Percentiles rank a stretch among this genome's conserved stretches.
Conservation (phyloP, 2,329 filamentous ascomycete genomes). For the Curvularia hawaiiensis region DNA sequence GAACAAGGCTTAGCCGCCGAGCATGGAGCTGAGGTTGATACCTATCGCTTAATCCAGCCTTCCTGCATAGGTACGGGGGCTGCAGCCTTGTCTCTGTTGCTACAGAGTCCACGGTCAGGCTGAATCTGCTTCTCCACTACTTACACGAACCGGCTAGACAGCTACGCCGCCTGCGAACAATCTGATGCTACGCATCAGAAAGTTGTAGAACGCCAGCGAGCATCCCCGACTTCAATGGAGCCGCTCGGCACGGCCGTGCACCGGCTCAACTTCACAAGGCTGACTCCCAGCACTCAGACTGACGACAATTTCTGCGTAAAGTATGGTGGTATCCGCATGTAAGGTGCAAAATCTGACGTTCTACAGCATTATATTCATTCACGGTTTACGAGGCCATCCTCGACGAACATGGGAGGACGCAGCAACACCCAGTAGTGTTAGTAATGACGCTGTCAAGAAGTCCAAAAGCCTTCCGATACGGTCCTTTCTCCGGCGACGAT, state of each 20-base stretch:
- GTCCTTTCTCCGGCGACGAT: too few species aligned
- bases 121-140: too few species aligned
- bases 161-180: too few species aligned
- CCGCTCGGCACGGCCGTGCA: neutral
- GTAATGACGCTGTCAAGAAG: conserved; percentile 11
- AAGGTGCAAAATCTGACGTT: neutral
- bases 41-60: too few species aligned
- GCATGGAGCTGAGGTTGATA: too few species aligned
- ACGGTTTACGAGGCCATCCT: conserved; percentile 15
- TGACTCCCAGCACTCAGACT: conserved; percentile 4
- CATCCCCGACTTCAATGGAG: neutral
- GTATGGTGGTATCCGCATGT: neutral
- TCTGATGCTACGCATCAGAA: neutral
- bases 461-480: neutral
- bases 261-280: conserved; percentile 1
- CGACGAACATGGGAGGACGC: conserved; percentile 11
- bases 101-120: too few species aligned
- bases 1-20: too few species aligned
- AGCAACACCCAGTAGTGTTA: neutral
- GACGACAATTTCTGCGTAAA: conserved; percentile 3
- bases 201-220: neutral
- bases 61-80: too few species aligned
- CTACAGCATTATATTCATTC: conserved; percentile 11
- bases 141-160: too few species aligned
- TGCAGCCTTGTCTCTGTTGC: too few species aligned